Evolutionary conservation across 1,284 basidiomycete genomes (phyloP).

Genomic region (Hemileia vastatrix): DNA sequence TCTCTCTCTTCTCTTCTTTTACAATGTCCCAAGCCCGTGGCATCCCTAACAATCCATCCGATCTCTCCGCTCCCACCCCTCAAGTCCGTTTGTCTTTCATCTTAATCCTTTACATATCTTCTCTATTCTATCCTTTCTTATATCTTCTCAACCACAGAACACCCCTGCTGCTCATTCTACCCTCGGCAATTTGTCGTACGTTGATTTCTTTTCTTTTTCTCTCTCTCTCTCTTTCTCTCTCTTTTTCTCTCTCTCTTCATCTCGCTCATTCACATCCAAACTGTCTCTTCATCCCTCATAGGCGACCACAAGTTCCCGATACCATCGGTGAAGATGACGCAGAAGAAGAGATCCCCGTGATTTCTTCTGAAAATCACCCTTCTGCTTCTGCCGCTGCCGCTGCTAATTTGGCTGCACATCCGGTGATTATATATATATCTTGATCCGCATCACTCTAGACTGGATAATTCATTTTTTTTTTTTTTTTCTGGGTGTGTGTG

Average conservation of each 20-base stretch:
- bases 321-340: conserved; percentile 37
- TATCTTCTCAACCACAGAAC: conserved; percentile 10
- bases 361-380: conserved; percentile 30
- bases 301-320: conserved; percentile 38
- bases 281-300: conserved; percentile 3
- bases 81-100: conserved; percentile 8
- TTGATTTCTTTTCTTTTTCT: neutral
- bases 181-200: conserved; percentile 21
- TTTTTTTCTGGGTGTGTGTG: too few species aligned
- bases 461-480: neutral
- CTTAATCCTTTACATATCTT: neutral
- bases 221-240: neutral
- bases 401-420: conserved; percentile 21
- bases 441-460: neutral
- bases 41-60: conserved; percentile 6
- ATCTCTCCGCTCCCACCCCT: conserved; percentile 21
- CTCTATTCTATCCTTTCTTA: neutral
- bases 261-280: neutral
- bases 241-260: neutral
- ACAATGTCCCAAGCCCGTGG: conserved; percentile 17
- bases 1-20: too few species aligned
- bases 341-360: conserved; percentile 34
- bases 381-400: conserved; percentile 27
- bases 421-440: conserved; percentile 2
- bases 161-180: conserved; percentile 20